These are phyloP conservation scores for Populus hybrid DNA, from an alignment of 441 rosid genomes.

Conservation along the genomic window DNA sequence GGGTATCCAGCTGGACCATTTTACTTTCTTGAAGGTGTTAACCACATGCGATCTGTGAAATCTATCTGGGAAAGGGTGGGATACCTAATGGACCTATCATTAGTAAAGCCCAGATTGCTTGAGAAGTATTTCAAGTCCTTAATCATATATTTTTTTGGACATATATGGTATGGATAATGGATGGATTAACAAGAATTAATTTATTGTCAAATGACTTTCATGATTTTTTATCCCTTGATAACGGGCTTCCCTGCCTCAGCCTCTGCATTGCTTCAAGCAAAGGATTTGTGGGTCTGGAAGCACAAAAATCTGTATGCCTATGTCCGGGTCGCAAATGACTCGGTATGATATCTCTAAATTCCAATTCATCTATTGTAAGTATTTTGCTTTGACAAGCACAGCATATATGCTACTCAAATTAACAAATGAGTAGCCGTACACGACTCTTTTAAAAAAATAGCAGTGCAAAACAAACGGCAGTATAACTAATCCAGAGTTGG, in stretches of 20 bases:
- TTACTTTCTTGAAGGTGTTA: neutral
- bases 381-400: neutral
- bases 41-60: conserved; percentile 2
- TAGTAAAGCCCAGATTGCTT: neutral
- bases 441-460: neutral
- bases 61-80: neutral
- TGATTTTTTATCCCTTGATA: neutral
- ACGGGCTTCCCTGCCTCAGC: neutral
- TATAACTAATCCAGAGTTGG: neutral
- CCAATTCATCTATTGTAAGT: neutral
- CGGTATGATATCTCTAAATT: neutral
- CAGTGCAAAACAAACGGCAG: neutral
- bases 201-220: neutral
- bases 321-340: neutral
- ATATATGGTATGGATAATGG: neutral
- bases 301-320: neutral
- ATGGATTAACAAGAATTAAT: too few relatives aligned
- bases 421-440: neutral
- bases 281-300: neutral
- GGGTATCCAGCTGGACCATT: conserved; percentile 1
- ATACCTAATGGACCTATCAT: neutral
- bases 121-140: conserved; percentile 2
- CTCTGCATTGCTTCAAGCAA: neutral
- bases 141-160: conserved; percentile 11
- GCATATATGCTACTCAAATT: neutral